phyloP scores from a whole-genome alignment of 805 yeast species.

The Metahyphopichia silvanorum region DNA sequence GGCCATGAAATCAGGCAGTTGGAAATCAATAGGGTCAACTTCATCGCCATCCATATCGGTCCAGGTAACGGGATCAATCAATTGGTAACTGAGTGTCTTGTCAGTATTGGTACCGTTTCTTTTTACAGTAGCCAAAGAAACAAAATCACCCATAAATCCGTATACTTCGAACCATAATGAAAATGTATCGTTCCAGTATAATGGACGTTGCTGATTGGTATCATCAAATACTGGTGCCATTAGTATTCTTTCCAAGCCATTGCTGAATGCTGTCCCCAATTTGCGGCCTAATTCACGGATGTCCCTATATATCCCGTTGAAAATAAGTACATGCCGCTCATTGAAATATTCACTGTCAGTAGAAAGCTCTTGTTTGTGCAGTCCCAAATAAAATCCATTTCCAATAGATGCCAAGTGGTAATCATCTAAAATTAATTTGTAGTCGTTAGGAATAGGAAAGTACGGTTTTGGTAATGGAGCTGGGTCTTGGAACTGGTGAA shows the following conservation, averaged over 20 bases:
- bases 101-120: conserved; percentile 17
- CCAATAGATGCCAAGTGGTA: conserved; percentile 24
- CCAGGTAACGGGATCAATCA: conserved; percentile 29
- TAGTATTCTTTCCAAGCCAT: conserved; percentile 20
- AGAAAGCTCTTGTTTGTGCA: conserved; percentile 9
- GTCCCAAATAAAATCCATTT: conserved; percentile 29
- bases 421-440: conserved; percentile 24
- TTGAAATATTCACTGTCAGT: conserved; percentile 17
- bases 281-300: conserved; percentile 12
- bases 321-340: conserved; percentile 19
- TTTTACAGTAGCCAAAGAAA: conserved; percentile 19
- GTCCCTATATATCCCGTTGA: conserved; percentile 12
- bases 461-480: conserved; percentile 4
- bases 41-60: conserved; percentile 28
- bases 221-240: conserved; percentile 20
- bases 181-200: conserved; percentile 30
- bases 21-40: conserved; percentile 14
- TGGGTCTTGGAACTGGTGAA: conserved; percentile 9
- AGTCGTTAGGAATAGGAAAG: conserved; percentile 22
- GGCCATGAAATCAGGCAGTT: conserved; percentile 9
- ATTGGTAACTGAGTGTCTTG: conserved; percentile 14
- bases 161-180: conserved; percentile 36
- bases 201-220: conserved; percentile 5
- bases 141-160: conserved; percentile 28
- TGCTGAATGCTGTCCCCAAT: conserved; percentile 18